A percentile compares a stretch with the other conserved stretches of the same genome.
phyloP scores from a whole-genome alignment of 1,284 basidiomycete genomes.

The Rhodotorula sp. region DNA sequence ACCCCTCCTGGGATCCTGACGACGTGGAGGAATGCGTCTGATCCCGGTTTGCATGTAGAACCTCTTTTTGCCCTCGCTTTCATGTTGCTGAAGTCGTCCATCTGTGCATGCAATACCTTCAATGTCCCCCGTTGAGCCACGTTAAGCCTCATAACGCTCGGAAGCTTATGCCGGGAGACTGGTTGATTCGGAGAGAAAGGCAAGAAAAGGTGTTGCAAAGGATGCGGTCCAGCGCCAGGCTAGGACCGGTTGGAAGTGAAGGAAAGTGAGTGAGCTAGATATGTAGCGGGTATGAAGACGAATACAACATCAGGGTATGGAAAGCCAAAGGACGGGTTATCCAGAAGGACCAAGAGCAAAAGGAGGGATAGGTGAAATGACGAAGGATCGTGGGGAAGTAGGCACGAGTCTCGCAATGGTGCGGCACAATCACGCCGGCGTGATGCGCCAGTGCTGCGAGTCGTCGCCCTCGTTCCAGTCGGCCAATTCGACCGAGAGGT shows the following conservation, averaged over 20 bases:
- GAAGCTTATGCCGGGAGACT: too few species aligned
- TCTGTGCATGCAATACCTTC: too few species aligned
- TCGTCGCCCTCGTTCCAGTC: constrained; percentile 22
- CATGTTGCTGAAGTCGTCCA: too few species aligned
- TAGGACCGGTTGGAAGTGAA: not conserved
- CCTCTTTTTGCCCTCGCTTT: too few species aligned
- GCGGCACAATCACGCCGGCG: constrained; percentile 7
- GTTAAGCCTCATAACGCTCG: too few species aligned
- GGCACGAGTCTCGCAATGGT: too few species aligned
- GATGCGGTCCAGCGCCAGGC: not conserved
- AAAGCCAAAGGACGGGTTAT: not conserved
- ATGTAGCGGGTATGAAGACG: not conserved
- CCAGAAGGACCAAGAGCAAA: not conserved
- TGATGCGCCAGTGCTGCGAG: constrained; percentile 30
- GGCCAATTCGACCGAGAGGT: constrained; percentile 20
- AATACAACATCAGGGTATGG: not conserved
- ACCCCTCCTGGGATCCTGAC: too few species aligned
- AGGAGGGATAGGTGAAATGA: not conserved
- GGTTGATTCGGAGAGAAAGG: not conserved
- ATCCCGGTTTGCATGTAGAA: too few species aligned
- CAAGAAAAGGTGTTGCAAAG: not conserved
- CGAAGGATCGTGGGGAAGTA: not conserved
- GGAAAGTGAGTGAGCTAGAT: too few species aligned
- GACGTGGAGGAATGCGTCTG: too few species aligned
- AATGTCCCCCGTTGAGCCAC: too few species aligned